Evolutionary conservation across 2,329 filamentous ascomycete species (phyloP).

Genomic region (Colletotrichum falcatum): DNA sequence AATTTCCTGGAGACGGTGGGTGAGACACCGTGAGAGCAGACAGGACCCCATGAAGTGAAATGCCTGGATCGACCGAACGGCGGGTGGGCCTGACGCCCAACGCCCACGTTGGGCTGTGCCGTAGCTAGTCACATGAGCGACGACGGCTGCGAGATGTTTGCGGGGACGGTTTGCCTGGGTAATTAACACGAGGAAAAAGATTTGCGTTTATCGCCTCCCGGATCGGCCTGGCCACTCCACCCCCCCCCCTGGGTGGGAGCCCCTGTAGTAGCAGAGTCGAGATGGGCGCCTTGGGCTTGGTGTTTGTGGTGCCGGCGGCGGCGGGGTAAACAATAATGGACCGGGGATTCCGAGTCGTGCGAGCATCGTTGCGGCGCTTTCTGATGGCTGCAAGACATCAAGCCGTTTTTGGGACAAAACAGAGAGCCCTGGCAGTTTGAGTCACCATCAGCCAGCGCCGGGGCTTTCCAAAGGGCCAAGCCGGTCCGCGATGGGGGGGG

Average conservation of each 20-base stretch:
- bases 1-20: neutral
- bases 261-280: slow-evolving; percentile 4
- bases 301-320: slow-evolving; percentile 10
- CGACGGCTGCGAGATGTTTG: slow-evolving; percentile 27
- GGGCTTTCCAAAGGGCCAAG: slow-evolving; percentile 18
- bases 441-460: neutral
- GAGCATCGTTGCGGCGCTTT: slow-evolving; percentile 28
- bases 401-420: slow-evolving; percentile 6
- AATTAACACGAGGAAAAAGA: neutral
- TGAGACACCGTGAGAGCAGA: neutral
- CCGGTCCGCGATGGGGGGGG: slow-evolving; percentile 10
- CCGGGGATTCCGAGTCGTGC: slow-evolving; percentile 28
- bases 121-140: slow-evolving; percentile 37
- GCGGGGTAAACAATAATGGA: slow-evolving; percentile 16
- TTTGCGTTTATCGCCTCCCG: slow-evolving; percentile 18
- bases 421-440: neutral
- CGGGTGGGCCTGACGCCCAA: slow-evolving; percentile 11
- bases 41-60: neutral
- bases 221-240: slow-evolving; percentile 6
- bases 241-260: neutral
- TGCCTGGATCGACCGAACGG: neutral
- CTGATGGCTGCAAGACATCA: slow-evolving; percentile 40
- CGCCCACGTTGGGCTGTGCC: slow-evolving; percentile 5
- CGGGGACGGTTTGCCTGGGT: neutral
- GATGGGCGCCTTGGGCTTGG: slow-evolving; percentile 30